These are phyloP conservation scores for Pichia sp. DNA, from an alignment of 1,139 yeast species.

Conservation along the genomic window DNA sequence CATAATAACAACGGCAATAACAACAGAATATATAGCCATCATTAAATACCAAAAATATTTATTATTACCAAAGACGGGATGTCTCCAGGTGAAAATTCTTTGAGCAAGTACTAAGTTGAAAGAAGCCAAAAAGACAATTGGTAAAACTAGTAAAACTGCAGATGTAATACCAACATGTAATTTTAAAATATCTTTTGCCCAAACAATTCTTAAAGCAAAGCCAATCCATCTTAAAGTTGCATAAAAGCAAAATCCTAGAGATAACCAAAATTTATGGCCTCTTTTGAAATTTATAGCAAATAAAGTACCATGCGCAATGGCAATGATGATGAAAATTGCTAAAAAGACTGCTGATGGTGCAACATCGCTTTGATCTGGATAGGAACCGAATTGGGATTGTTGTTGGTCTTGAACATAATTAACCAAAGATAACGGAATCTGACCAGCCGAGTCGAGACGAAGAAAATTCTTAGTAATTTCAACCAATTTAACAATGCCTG, in stretches of 20 bases:
- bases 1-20: constrained; percentile 54
- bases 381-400: constrained; percentile 59
- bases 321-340: constrained; percentile 47
- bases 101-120: constrained; percentile 66
- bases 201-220: constrained; percentile 51
- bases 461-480: constrained; percentile 27
- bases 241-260: constrained; percentile 51
- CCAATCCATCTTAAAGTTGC: constrained; percentile 52
- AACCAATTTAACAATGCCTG: constrained; percentile 38
- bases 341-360: constrained; percentile 59
- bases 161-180: constrained; percentile 53
- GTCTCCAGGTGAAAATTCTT: constrained; percentile 75
- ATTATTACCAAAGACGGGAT: constrained; percentile 66
- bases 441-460: constrained; percentile 16
- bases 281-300: constrained; percentile 47
- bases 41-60: constrained; percentile 49
- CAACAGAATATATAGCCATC: constrained; percentile 47
- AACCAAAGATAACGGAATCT: constrained; percentile 36
- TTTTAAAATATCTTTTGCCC: constrained; percentile 46
- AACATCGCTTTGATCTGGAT: constrained; percentile 49
- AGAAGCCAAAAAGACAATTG: constrained; percentile 49
- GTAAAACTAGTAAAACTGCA: constrained; percentile 52
- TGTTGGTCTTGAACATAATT: constrained; percentile 36
- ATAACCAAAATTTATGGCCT: constrained; percentile 60
- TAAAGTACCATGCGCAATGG: constrained; percentile 42